phyloP scores from a whole-genome alignment of 1,284 basidiomycete species.

The Cryptococcus maquisensis region DNA sequence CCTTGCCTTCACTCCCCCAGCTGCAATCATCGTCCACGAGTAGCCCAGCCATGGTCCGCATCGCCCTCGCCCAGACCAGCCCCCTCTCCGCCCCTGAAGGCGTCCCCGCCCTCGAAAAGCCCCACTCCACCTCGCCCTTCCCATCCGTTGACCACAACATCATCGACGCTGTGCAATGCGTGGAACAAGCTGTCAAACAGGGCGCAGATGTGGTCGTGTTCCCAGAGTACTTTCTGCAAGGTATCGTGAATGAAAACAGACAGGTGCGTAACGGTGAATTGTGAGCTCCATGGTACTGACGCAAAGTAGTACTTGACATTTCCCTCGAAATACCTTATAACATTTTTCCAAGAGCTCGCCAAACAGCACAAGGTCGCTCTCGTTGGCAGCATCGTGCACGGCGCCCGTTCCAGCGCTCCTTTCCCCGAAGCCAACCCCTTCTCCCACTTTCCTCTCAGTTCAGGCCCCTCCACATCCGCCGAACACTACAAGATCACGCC shows the following conservation, averaged over 20 bases:
- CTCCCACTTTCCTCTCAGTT: slow-evolving; percentile 20
- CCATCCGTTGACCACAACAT: slow-evolving; percentile 33
- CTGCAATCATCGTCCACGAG: too few species aligned
- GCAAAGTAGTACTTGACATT: slow-evolving; percentile 42
- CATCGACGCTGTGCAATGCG: slow-evolving; percentile 12
- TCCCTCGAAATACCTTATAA: slow-evolving; percentile 27
- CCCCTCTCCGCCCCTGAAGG: slow-evolving; percentile 23
- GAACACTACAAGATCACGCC: slow-evolving; percentile 8
- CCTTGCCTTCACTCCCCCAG: too few species aligned
- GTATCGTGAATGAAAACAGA: slow-evolving; percentile 35
- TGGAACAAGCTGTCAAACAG: slow-evolving; percentile 21
- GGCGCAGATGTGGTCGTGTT: slow-evolving; percentile 44
- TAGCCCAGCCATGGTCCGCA: slow-evolving; percentile 21
- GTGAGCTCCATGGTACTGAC: not conserved
- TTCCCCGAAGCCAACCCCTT: slow-evolving; percentile 28
- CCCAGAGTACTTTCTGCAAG: slow-evolving; percentile 49
- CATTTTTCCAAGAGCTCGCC: slow-evolving; percentile 29
- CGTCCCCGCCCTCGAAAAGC: slow-evolving; percentile 15
- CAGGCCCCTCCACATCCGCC: not conserved
- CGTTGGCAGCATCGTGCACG: slow-evolving; percentile 42
- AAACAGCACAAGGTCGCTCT: slow-evolving; percentile 27
- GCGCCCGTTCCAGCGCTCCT: slow-evolving; percentile 6
- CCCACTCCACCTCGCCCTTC: slow-evolving; percentile 24
- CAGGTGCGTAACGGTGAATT: slow-evolving; percentile 28
- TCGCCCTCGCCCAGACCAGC: slow-evolving; percentile 44